phyloP scores from a whole-genome alignment of 2,329 filamentous ascomycete species.

The Arthrobotrys sphaeroides region DNA sequence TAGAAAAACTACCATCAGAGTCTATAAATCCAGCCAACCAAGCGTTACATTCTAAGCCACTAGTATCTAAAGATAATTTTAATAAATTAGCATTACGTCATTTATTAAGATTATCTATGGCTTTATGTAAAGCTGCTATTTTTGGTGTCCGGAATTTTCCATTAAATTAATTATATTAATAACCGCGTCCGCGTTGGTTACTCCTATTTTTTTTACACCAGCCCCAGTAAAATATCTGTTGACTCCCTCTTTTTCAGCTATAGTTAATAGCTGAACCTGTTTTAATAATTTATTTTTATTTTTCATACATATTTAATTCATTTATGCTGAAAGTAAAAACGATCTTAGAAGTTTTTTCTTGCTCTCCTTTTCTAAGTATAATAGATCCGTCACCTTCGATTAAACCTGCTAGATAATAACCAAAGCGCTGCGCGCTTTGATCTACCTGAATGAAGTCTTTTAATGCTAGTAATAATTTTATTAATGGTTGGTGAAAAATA shows the following conservation, averaged over 20 bases:
- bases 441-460: too few relatives aligned
- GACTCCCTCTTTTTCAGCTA: too few relatives aligned
- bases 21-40: too few relatives aligned
- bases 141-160: conserved; percentile 1
- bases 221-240: too few relatives aligned
- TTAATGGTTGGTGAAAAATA: too few relatives aligned
- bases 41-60: too few relatives aligned
- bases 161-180: conserved; percentile 7
- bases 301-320: background rate
- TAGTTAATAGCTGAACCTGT: too few relatives aligned
- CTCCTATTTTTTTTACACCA: background rate
- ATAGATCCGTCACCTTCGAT: background rate
- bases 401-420: conserved; percentile 1
- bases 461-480: too few relatives aligned
- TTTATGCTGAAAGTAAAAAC: background rate
- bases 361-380: background rate
- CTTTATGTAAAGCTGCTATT: background rate
- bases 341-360: background rate
- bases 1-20: too few relatives aligned
- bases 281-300: conserved; percentile 13
- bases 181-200: background rate
- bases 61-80: too few relatives aligned
- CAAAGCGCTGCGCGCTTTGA: too few relatives aligned
- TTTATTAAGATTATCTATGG: background rate
- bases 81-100: background rate